These are phyloP conservation scores for Globisporangium heterothallicum DNA, from an alignment of 352 stramenopile species.

Conservation along the genomic window DNA sequence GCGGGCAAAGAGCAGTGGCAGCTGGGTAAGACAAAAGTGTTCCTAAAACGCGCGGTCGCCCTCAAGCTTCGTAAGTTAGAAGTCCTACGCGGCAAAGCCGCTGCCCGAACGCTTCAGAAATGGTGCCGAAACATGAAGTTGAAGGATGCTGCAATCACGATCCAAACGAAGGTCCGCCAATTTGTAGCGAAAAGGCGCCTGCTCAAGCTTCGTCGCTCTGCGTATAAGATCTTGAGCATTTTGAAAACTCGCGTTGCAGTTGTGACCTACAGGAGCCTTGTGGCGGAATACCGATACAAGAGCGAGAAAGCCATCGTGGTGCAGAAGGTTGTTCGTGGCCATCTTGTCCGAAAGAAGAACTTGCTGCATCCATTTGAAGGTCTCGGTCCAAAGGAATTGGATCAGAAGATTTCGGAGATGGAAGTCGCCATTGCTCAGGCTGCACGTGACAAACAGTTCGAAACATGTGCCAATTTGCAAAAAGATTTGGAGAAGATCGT, in stretches of 20 bases:
- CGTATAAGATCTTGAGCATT: conserved; percentile 55
- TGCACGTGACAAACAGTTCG: conserved; percentile 80
- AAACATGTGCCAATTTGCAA: conserved; percentile 76
- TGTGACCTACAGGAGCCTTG: conserved; percentile 44
- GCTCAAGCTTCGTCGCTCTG: conserved; percentile 41
- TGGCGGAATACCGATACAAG: conserved; percentile 46
- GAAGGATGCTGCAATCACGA: conserved; percentile 45
- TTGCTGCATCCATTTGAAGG: conserved; percentile 74
- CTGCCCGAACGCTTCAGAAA: conserved; percentile 73
- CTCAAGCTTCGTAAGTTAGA: conserved; percentile 83
- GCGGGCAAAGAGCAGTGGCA: conserved; percentile 88
- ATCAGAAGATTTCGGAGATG: conserved; percentile 68
- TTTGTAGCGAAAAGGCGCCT: conserved; percentile 58
- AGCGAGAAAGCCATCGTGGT: conserved; percentile 55
- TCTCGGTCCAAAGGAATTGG: conserved; percentile 72
- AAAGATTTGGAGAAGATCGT: conserved; percentile 80
- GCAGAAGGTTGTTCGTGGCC: conserved; percentile 67
- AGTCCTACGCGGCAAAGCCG: conserved; percentile 76
- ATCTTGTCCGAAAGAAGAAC: conserved; percentile 69
- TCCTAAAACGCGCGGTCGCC: conserved; percentile 73
- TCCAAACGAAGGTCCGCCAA: conserved; percentile 71
- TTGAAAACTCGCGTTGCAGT: conserved; percentile 61
- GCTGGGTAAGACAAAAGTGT: conserved; percentile 85
- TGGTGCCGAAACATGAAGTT: conserved; percentile 74
- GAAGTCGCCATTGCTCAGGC: conserved; percentile 77